phyloP scores from a whole-genome alignment of 192 early-diverging fungal genomes.

The Linnemannia exigua region DNA sequence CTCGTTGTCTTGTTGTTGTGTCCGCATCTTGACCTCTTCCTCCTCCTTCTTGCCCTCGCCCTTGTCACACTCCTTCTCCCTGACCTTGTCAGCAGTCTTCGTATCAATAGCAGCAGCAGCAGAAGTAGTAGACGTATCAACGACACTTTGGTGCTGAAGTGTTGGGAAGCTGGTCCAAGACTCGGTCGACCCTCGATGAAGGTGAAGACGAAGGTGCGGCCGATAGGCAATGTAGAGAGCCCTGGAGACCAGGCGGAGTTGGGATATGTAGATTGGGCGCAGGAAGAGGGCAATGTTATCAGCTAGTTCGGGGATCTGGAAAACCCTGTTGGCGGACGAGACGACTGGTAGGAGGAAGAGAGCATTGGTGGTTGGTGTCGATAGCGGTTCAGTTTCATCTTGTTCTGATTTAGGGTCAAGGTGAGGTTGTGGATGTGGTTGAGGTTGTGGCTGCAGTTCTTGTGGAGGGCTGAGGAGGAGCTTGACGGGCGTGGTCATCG shows the following conservation, averaged over 20 bases:
- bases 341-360: not conserved
- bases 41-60: not conserved
- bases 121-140: not conserved
- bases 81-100: not conserved
- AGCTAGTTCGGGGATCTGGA: slow-evolving; percentile 41
- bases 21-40: not conserved
- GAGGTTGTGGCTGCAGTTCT: not conserved
- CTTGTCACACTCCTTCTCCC: not conserved
- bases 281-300: slow-evolving; percentile 29
- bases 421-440: not conserved
- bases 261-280: slow-evolving; percentile 28
- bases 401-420: too few species aligned
- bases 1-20: not conserved
- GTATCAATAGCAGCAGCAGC: not conserved
- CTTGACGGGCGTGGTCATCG: not conserved
- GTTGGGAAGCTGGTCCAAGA: slow-evolving; percentile 38
- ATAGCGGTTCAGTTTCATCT: too few species aligned
- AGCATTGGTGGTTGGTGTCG: too few species aligned
- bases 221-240: slow-evolving; percentile 17
- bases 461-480: not conserved
- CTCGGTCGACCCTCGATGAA: slow-evolving; percentile 26
- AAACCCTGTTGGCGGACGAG: slow-evolving; percentile 24
- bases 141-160: not conserved
- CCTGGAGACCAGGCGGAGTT: slow-evolving; percentile 36
- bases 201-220: slow-evolving; percentile 37